Percentiles rank a stretch among this genome's conserved stretches.
These are phyloP conservation scores for Yamadazyma pseudoaaseri DNA, from an alignment of 1,139 yeast species.

Conservation along the genomic window DNA sequence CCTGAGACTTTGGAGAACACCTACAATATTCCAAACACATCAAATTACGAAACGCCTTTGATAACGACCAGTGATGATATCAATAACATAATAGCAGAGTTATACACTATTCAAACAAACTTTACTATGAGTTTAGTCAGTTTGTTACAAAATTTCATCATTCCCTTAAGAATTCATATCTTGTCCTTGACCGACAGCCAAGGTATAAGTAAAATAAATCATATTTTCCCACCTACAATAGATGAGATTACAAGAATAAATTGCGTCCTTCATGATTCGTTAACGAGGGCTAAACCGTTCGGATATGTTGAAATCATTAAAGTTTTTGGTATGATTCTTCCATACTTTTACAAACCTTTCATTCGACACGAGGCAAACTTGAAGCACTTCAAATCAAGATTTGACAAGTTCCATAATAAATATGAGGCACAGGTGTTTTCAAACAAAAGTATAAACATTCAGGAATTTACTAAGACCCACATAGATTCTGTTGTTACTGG, in stretches of 20 bases:
- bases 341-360: slow-evolving; percentile 88
- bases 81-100: slow-evolving; percentile 60
- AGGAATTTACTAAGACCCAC: slow-evolving; percentile 50
- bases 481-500: slow-evolving; percentile 72
- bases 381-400: slow-evolving; percentile 27
- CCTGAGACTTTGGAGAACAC: slow-evolving; percentile 79
- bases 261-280: slow-evolving; percentile 75
- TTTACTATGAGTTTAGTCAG: slow-evolving; percentile 70
- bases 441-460: slow-evolving; percentile 25
- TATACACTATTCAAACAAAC: slow-evolving; percentile 68
- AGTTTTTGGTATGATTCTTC: slow-evolving; percentile 78
- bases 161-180: slow-evolving; percentile 74
- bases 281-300: slow-evolving; percentile 61
- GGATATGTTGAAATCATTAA: slow-evolving; percentile 74
- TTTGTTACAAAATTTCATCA: slow-evolving; percentile 72
- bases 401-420: slow-evolving; percentile 49
- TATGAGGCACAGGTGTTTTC: slow-evolving; percentile 47
- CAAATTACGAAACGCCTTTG: slow-evolving; percentile 13
- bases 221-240: slow-evolving; percentile 88
- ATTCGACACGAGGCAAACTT: slow-evolving; percentile 87
- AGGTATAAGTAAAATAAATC: slow-evolving; percentile 64
- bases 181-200: slow-evolving; percentile 48
- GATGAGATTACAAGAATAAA: slow-evolving; percentile 90
- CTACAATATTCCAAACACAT: slow-evolving; percentile 51
- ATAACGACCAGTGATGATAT: slow-evolving; percentile 13